Evolutionary conservation across 768 basidiomycete species (phyloP).

Genomic region (Russula virescens): DNA sequence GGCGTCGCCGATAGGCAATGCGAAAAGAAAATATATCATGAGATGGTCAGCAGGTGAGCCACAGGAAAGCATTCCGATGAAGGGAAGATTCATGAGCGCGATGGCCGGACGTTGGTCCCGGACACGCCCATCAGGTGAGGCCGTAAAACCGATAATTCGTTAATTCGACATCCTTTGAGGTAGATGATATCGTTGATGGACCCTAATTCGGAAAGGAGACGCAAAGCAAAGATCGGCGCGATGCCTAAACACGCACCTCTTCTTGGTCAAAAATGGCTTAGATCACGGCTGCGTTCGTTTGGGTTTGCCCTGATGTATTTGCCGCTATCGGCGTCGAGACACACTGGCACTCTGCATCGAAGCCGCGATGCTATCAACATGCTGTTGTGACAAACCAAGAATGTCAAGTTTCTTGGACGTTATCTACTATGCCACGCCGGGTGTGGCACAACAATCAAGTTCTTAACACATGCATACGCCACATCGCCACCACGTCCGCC

Average conservation of each 20-base stretch:
- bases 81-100: slow-evolving; percentile 1
- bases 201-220: slow-evolving; percentile 7
- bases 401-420: neutral
- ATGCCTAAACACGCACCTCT: neutral
- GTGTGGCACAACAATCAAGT: too few relatives aligned
- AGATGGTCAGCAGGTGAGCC: slow-evolving; percentile 13
- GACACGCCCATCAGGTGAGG: slow-evolving; percentile 22
- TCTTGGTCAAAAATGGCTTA: slow-evolving; percentile 11
- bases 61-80: neutral
- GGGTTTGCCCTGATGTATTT: neutral
- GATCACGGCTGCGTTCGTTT: neutral
- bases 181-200: slow-evolving; percentile 1
- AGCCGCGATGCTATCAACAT: neutral
- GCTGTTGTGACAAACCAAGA: neutral
- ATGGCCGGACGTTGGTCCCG: slow-evolving; percentile 11
- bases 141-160: neutral
- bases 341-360: too few relatives aligned
- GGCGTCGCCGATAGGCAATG: neutral
- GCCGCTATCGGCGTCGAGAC: neutral
- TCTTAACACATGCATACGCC: too few relatives aligned
- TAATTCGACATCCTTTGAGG: neutral
- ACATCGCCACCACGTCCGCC: neutral
- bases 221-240: neutral
- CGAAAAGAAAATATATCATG: neutral
- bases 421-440: neutral